Percentiles rank a stretch among this genome's conserved stretches.
Conservation (phyloP, 345 rosid species). For the Nephelium lappaceum region DNA sequence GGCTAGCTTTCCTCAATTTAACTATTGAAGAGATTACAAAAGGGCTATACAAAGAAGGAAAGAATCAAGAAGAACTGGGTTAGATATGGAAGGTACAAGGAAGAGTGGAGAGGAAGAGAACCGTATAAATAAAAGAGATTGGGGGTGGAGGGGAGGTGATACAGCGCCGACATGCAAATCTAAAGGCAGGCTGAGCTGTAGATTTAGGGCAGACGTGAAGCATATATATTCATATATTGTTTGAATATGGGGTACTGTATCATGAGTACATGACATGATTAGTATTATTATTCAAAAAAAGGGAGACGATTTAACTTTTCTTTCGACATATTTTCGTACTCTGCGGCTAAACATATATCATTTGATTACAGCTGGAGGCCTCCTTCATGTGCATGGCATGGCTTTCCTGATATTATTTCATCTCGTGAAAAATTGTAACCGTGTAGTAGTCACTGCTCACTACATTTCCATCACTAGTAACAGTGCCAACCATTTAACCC, state of each 20-base stretch:
- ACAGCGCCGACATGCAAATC: constrained; percentile 17
- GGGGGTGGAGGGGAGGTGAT: neutral
- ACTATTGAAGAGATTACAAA: neutral
- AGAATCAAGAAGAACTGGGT: neutral
- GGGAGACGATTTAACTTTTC: neutral
- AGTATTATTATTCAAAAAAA: neutral
- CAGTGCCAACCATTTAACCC: neutral
- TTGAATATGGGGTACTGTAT: neutral
- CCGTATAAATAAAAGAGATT: constrained; percentile 10
- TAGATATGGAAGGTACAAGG: constrained; percentile 3
- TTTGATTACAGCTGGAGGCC: constrained; percentile 24
- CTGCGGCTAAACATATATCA: constrained; percentile 7
- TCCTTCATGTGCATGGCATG: neutral
- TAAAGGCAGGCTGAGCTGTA: constrained; percentile 12
- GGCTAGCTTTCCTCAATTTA: neutral
- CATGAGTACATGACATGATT: neutral
- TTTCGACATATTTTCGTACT: neutral
- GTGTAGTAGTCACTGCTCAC: neutral
- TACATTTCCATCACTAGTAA: neutral
- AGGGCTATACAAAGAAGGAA: too few relatives aligned
- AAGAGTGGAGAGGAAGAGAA: neutral
- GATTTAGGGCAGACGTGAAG: constrained; percentile 10
- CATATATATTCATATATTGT: neutral
- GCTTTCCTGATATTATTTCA: neutral
- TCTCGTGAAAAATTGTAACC: neutral